phyloP scores from a whole-genome alignment of 805 yeast species.

The Metschnikowia picachoensis region DNA sequence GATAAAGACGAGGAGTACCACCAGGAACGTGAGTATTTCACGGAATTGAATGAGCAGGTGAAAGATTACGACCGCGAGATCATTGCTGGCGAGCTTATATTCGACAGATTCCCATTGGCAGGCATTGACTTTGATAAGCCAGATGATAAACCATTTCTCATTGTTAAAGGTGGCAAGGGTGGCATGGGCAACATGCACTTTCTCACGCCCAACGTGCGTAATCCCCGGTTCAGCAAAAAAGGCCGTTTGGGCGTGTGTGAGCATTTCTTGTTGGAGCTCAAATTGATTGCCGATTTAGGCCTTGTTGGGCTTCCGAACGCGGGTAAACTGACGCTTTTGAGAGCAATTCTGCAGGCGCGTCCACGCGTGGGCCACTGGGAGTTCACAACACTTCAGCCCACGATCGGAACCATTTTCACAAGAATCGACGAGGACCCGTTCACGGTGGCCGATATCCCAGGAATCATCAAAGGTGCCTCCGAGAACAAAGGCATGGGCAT shows the following conservation, averaged over 20 bases:
- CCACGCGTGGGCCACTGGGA: slow-evolving; percentile 97
- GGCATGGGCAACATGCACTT: slow-evolving; percentile 98
- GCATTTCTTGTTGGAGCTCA: slow-evolving; percentile 75
- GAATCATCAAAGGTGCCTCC: slow-evolving; percentile 85
- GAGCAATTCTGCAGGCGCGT: slow-evolving; percentile 83
- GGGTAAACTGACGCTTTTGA: slow-evolving; percentile 84
- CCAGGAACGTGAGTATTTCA: slow-evolving; percentile 60
- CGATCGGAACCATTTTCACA: slow-evolving; percentile 78
- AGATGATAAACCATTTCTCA: slow-evolving; percentile 60
- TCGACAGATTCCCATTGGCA: slow-evolving; percentile 72
- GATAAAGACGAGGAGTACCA: slow-evolving; percentile 74
- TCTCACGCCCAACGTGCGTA: slow-evolving; percentile 74
- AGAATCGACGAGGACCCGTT: slow-evolving; percentile 65
- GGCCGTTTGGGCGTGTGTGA: slow-evolving; percentile 72
- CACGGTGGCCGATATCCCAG: slow-evolving; percentile 97
- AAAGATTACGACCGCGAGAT: slow-evolving; percentile 58
- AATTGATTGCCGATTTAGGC: slow-evolving; percentile 88
- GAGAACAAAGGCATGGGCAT: slow-evolving; percentile 88
- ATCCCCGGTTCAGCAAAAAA: slow-evolving; percentile 80
- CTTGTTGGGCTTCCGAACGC: slow-evolving; percentile 95
- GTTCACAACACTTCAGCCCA: slow-evolving; percentile 90
- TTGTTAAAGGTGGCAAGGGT: slow-evolving; percentile 85
- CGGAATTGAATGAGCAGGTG: slow-evolving; percentile 59
- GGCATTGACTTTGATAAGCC: slow-evolving; percentile 72
- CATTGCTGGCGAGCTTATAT: slow-evolving; percentile 51